These are phyloP conservation scores for Phytomonas francai DNA, from an alignment of 208 protist species.

Conservation along the genomic window DNA sequence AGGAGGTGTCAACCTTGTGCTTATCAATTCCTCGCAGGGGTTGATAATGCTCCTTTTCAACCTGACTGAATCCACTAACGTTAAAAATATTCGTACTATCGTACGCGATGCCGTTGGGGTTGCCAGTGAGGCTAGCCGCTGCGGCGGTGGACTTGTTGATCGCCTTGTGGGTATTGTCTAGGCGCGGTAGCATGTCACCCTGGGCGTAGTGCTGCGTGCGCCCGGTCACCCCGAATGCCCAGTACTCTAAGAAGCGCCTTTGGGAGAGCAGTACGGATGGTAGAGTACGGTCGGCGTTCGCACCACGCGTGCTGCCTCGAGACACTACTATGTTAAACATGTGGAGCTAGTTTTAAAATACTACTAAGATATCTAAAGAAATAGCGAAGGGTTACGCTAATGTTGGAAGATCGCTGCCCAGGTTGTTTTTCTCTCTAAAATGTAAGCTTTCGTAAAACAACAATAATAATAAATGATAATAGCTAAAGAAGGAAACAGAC, in stretches of 20 bases:
- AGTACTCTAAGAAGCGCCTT: slow-evolving; percentile 76
- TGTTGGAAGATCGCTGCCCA: not conserved
- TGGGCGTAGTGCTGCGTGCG: slow-evolving; percentile 82
- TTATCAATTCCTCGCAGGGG: slow-evolving; percentile 50
- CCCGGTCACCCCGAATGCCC: slow-evolving; percentile 56
- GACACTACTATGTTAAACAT: not conserved
- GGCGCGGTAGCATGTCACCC: slow-evolving; percentile 68
- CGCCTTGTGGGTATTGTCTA: slow-evolving; percentile 59
- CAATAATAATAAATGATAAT: not conserved
- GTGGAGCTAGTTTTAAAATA: not conserved
- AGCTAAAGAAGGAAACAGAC: not conserved
- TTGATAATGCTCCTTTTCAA: slow-evolving; percentile 74
- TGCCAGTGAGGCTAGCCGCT: slow-evolving; percentile 68
- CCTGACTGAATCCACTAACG: slow-evolving; percentile 39
- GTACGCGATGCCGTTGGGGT: slow-evolving; percentile 65
- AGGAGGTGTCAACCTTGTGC: slow-evolving; percentile 54
- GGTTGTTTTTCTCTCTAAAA: slow-evolving; percentile 13
- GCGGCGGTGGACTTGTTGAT: slow-evolving; percentile 47
- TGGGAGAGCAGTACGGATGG: slow-evolving; percentile 27
- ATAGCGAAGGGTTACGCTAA: not conserved
- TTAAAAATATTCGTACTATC: slow-evolving; percentile 69
- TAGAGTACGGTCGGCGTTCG: not conserved
- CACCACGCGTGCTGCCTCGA: slow-evolving; percentile 1
- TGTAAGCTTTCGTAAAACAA: slow-evolving; percentile 2
- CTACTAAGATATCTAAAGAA: not conserved